Evolutionary conservation across 176 grass and related monocot species (phyloP).

Genomic region (Ananas comosus): DNA sequence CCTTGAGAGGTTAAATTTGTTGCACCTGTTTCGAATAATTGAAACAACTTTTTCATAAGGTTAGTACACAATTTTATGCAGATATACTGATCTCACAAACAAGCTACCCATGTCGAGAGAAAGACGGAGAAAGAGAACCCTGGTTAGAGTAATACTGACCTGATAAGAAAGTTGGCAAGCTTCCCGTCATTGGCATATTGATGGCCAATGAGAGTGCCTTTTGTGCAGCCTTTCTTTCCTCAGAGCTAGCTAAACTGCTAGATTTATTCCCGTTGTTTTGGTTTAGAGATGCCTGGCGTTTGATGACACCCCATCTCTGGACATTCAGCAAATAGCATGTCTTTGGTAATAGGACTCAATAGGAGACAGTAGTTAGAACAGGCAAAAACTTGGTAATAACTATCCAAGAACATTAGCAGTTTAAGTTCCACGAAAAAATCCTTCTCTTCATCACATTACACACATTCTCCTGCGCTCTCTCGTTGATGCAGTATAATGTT

Average conservation of each 20-base stretch:
- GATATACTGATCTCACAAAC: no score
- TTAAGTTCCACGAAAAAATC: no score
- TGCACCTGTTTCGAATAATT: slow-evolving; percentile 3
- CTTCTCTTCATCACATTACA: no score
- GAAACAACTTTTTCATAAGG: not conserved
- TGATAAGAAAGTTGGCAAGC: slow-evolving; percentile 25
- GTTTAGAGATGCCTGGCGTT: slow-evolving; percentile 40
- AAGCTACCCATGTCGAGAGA: no score
- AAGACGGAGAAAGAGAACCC: no score
- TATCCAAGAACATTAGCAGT: no score
- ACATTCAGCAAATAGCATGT: slow-evolving; percentile 3
- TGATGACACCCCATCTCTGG: slow-evolving; percentile 82
- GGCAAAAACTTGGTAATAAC: no score
- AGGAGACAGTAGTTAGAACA: no score
- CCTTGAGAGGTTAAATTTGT: not conserved
- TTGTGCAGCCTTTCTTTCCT: slow-evolving; percentile 45
- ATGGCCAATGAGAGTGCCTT: slow-evolving; percentile 53
- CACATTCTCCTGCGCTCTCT: no score
- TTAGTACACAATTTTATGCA: no score
- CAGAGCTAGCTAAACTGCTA: slow-evolving; percentile 23
- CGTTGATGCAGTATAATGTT: no score
- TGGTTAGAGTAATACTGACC: slow-evolving; percentile 22
- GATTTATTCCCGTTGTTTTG: slow-evolving; percentile 26
- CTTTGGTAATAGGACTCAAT: no score
- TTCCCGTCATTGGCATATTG: slow-evolving; percentile 29